Base-by-base conservation (phyloP, 208 protist genomes). In the Leishmania arabica region DNA sequence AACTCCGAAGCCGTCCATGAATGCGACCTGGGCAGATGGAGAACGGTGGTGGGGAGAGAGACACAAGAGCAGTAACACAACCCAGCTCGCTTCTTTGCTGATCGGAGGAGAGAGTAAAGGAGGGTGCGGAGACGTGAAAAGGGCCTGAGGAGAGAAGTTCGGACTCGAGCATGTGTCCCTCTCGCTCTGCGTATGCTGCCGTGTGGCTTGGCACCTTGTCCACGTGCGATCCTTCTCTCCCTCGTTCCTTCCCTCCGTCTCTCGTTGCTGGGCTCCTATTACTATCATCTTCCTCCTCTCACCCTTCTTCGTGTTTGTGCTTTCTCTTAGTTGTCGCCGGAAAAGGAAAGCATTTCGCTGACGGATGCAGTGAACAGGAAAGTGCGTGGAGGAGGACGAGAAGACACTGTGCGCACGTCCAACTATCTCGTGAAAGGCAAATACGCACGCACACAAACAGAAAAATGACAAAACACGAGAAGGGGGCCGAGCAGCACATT, bases 21-120 rank as follows among this genome's bases (percentile, higher is more conserved):
- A 19, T 66, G 8, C 15, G 1, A 2, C 60, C 60, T 66, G 68
- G 7, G 40, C 37, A 72, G 40, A 42, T 31, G 60, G 62, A 40
- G 58, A 66, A 62, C 19, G 45, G 49, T 37, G 49, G 49, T 24
- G 56, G 47, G 1, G 42, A 75, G 49, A 37, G 74, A 75, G 53
- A 6, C 11, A 68, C n/a, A 80, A 34, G 31, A 82, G 82, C 45
- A 40, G 17, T 37, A 82, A 70, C 17, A 76, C 3, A 79, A 75
- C 60, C 42, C 13, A 31, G 69, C 49, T 17, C 24, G 27, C n/a
- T n/a, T 0, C 4, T 34, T 31, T 40, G 27, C 11, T 68, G 13
- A 42, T 17, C 31, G 40, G 31, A 13, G 17, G 31, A 42, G 13
- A 54, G 21, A 21, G 49, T 65, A 77, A 77, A 82, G 77, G 53